phyloP scores from a whole-genome alignment of 169 alveolate genomes.

The Plasmodium billcollinsi region DNA sequence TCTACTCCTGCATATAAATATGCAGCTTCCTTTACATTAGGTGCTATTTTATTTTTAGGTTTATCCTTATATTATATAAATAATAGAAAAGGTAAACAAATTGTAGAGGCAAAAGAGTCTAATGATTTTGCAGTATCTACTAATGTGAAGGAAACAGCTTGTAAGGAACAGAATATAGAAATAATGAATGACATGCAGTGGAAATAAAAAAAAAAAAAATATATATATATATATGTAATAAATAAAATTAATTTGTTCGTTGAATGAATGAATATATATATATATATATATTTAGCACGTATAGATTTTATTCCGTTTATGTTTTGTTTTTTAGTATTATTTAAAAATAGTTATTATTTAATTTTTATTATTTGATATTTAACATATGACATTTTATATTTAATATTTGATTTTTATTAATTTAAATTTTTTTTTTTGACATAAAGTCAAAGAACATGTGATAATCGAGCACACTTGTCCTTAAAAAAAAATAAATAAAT shows the following conservation, averaged over 20 bases:
- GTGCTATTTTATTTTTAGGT: constrained; percentile 8
- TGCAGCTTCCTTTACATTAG: constrained; percentile 30
- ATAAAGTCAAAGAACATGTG: no score
- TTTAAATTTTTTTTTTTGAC: no score
- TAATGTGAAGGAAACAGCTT: not conserved
- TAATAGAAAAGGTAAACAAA: not conserved
- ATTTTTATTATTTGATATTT: no score
- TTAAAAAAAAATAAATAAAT: no score
- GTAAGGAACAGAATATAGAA: constrained; percentile 25
- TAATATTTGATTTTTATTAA: no score
- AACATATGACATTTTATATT: no score
- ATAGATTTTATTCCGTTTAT: not conserved
- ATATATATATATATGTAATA: no score
- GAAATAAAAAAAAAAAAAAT: constrained; percentile 6
- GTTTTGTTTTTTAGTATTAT: not conserved
- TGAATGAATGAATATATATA: no score
- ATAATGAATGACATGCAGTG: constrained; percentile 8
- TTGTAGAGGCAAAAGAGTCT: not conserved
- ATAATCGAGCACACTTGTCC: no score
- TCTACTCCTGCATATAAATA: constrained; percentile 7
- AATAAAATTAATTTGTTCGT: no score
- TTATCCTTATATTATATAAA: not conserved
- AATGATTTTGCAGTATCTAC: constrained; percentile 15
- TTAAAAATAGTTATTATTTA: no score
- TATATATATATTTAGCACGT: no score